phyloP scores from a whole-genome alignment of 176 grass and related monocot genomes.

The Puya raimondii region DNA sequence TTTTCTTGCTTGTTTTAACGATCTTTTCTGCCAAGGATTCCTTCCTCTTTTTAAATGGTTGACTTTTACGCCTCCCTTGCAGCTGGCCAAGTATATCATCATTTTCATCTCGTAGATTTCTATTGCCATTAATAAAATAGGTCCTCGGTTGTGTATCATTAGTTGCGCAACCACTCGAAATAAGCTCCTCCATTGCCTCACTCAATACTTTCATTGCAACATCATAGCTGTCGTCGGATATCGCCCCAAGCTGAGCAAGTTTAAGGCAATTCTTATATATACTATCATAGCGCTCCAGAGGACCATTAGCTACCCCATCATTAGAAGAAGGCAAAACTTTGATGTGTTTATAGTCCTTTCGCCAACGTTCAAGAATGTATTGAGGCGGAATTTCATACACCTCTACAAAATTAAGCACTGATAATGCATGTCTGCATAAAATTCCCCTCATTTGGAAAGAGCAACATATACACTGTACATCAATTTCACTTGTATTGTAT shows the following conservation, averaged over 20 bases:
- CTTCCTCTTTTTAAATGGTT: slow-evolving; percentile 7
- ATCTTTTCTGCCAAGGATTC: slow-evolving; percentile 5
- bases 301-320: slow-evolving; percentile 4
- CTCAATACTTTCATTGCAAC: slow-evolving; percentile 3
- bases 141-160: not conserved
- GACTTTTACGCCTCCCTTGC: slow-evolving; percentile 3
- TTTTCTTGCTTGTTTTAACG: slow-evolving; percentile 13
- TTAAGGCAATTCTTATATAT: slow-evolving; percentile 8
- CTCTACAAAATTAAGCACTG: slow-evolving; percentile 10
- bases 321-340: slow-evolving; percentile 1
- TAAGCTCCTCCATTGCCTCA: slow-evolving; percentile 3
- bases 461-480: slow-evolving; percentile 1
- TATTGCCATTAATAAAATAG: not conserved
- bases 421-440: slow-evolving; percentile 13
- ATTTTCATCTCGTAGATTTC: slow-evolving; percentile 1
- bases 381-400: slow-evolving; percentile 6
- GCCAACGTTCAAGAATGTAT: slow-evolving; percentile 7
- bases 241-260: slow-evolving; percentile 6
- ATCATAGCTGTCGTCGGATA: not conserved
- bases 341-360: slow-evolving; percentile 5
- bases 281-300: slow-evolving; percentile 2
- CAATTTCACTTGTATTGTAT: not conserved
- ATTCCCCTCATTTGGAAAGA: slow-evolving; percentile 8
- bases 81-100: not conserved
- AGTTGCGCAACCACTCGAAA: slow-evolving; percentile 1